These are phyloP conservation scores for Cadophora gregata DNA, from an alignment of 2,329 filamentous ascomycete species.

Conservation along the genomic window DNA sequence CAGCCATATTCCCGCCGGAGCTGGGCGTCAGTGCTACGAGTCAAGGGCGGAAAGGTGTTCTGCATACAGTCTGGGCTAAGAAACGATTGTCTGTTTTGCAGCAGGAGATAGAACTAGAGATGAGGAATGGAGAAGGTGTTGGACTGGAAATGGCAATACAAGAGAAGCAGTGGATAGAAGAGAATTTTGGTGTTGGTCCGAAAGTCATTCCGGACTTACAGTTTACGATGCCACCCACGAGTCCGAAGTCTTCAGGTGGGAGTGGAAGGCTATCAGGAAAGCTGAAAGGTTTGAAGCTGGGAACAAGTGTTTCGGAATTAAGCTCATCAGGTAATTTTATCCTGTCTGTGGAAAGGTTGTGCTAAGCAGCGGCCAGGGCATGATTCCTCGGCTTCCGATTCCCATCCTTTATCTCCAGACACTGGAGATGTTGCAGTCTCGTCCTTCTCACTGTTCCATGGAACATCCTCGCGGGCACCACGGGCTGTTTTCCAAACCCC, in stretches of 20 bases:
- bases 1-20: slow-evolving; percentile 83
- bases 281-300: slow-evolving; percentile 77
- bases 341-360: neutral
- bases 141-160: slow-evolving; percentile 83
- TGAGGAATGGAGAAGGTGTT: slow-evolving; percentile 80
- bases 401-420: slow-evolving; percentile 62
- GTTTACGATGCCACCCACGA: slow-evolving; percentile 53
- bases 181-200: slow-evolving; percentile 64
- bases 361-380: slow-evolving; percentile 24
- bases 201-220: slow-evolving; percentile 41
- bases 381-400: slow-evolving; percentile 9
- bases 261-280: slow-evolving; percentile 78
- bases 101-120: slow-evolving; percentile 77
- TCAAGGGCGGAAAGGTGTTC: slow-evolving; percentile 77
- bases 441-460: slow-evolving; percentile 65
- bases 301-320: slow-evolving; percentile 73
- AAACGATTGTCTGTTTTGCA: slow-evolving; percentile 77
- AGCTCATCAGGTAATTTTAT: slow-evolving; percentile 55
- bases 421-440: slow-evolving; percentile 68
- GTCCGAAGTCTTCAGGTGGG: slow-evolving; percentile 63
- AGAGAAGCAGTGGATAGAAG: slow-evolving; percentile 84
- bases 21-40: slow-evolving; percentile 70
- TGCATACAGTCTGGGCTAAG: slow-evolving; percentile 89
- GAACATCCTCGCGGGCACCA: slow-evolving; percentile 49
- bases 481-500: slow-evolving; percentile 45